Percentiles rank a stretch among this genome's conserved stretches.
phyloP scores from a whole-genome alignment of 225 moss, liverwort and hornwort genomes.

The Lunularia cruciata region DNA sequence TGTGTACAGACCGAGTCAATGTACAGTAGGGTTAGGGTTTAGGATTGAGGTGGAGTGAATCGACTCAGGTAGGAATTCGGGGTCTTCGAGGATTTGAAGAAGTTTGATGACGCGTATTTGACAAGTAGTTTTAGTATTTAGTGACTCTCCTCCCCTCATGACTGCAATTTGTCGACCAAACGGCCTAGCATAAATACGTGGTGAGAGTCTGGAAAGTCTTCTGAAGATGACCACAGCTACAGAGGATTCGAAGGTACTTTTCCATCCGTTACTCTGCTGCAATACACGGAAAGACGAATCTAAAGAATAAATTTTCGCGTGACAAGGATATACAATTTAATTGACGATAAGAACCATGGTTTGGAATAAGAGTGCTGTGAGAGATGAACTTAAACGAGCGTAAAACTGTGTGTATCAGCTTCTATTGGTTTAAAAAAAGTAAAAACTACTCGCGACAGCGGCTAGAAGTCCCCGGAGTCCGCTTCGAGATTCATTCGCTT shows the following conservation, averaged over 20 bases:
- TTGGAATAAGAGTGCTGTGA: too few species aligned
- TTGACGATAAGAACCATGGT: not conserved
- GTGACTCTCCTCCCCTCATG: not conserved
- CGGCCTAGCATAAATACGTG: not conserved
- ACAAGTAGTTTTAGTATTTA: too few species aligned
- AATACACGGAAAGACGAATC: too few species aligned
- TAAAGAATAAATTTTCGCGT: not conserved
- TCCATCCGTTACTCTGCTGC: too few species aligned
- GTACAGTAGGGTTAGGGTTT: constrained; percentile 19
- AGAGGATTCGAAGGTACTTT: constrained; percentile 36
- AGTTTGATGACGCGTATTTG: too few species aligned
- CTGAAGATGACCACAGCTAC: constrained; percentile 31
- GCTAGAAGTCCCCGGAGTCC: too few species aligned
- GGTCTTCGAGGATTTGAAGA: not conserved
- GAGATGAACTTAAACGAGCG: too few species aligned
- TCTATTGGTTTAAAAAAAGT: too few species aligned
- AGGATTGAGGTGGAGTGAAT: not conserved
- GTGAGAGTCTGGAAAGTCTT: not conserved
- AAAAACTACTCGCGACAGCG: too few species aligned
- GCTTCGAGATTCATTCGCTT: not conserved
- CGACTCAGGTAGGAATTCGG: not conserved
- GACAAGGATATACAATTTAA: not conserved
- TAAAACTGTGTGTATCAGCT: too few species aligned
- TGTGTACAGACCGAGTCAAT: too few species aligned
- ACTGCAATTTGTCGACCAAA: not conserved